Percentiles rank a stretch among this genome's conserved stretches.
phyloP scores from a whole-genome alignment of 768 basidiomycete species.

The Pleurotus tuoliensis region DNA sequence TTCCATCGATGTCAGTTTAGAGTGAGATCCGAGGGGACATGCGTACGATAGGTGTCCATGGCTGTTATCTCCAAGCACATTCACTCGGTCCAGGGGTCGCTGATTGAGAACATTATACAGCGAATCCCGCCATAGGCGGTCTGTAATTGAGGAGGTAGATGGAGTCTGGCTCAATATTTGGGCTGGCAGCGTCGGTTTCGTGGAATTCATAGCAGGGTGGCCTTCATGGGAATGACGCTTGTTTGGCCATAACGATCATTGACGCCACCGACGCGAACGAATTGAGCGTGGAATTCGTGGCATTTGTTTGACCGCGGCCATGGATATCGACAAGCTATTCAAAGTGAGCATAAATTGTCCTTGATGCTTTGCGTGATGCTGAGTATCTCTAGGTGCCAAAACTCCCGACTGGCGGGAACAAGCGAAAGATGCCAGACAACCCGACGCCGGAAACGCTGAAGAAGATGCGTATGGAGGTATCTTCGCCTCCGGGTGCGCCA shows the following conservation, averaged over 20 bases:
- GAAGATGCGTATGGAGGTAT: conserved; percentile 60
- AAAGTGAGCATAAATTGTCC: conserved; percentile 28
- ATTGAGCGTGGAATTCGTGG: background rate
- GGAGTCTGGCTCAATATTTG: background rate
- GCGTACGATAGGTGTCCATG: conserved; percentile 69
- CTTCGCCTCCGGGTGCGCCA: conserved; percentile 9
- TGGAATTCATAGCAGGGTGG: background rate
- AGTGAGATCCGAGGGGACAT: background rate
- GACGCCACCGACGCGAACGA: background rate
- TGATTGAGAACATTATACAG: background rate
- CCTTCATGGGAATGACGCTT: background rate
- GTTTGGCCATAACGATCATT: background rate
- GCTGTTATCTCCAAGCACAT: conserved; percentile 60
- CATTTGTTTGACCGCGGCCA: conserved; percentile 9
- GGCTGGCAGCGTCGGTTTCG: background rate
- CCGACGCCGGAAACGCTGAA: conserved; percentile 82
- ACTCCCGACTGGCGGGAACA: conserved; percentile 58
- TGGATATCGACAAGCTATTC: conserved; percentile 46
- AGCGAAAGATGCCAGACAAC: conserved; percentile 72
- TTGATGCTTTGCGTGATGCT: background rate
- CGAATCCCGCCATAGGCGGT: conserved; percentile 2
- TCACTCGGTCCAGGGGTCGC: conserved; percentile 52
- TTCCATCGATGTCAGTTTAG: background rate
- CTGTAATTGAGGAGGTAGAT: background rate
- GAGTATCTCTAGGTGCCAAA: conserved; percentile 52